phyloP scores from a whole-genome alignment of 169 alveolate species.

The Cryptosporidium ubiquitum region DNA sequence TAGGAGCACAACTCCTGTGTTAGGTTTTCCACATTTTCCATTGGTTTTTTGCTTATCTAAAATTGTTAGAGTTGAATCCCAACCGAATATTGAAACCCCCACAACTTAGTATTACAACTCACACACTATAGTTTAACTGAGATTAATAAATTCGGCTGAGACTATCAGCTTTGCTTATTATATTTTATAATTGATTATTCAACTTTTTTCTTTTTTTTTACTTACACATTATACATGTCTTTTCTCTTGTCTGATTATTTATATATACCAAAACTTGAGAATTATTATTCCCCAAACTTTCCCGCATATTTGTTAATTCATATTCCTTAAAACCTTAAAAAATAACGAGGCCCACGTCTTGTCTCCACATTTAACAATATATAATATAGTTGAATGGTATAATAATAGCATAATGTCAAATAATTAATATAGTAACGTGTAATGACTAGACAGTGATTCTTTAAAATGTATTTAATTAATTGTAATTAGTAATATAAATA shows the following conservation, averaged over 20 bases:
- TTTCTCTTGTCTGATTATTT: background rate
- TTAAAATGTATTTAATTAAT: background rate
- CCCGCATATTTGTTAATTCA: background rate
- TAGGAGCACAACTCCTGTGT: conserved; percentile 23
- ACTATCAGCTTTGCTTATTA: background rate
- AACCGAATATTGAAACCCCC: background rate
- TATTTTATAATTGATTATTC: no score
- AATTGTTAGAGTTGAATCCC: background rate
- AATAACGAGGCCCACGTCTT: background rate
- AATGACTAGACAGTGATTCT: background rate
- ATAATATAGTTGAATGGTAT: background rate
- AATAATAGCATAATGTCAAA: background rate
- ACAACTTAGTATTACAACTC: background rate
- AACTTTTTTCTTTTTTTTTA: background rate
- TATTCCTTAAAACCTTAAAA: background rate
- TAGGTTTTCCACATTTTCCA: background rate
- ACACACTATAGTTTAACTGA: background rate
- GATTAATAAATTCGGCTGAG: background rate
- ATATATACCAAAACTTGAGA: background rate
- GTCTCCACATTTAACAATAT: background rate
- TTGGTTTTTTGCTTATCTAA: background rate
- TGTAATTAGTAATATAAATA: background rate
- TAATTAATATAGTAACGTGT: background rate
- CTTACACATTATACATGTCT: background rate
- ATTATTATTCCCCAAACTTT: background rate